A percentile compares a stretch with the other conserved stretches of the same genome.
phyloP scores from a whole-genome alignment of 306 rosid genomes.

The Inga laurina region DNA sequence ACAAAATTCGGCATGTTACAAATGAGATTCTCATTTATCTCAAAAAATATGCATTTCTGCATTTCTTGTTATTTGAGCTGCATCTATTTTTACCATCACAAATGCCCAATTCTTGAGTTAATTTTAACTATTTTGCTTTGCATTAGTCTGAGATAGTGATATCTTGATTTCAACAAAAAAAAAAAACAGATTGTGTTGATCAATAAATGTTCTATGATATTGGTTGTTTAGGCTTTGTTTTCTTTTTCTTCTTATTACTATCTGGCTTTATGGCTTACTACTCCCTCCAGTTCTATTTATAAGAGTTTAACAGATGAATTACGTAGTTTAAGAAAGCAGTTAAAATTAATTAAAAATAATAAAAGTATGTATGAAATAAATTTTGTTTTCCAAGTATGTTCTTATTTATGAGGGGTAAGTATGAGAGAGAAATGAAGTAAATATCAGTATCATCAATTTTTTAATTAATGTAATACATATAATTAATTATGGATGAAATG shows the following conservation, averaged over 20 bases:
- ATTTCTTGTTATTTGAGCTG: slow-evolving; percentile 52
- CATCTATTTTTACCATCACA: slow-evolving; percentile 46
- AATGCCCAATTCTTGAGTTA: neutral
- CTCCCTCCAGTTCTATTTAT: too few species aligned
- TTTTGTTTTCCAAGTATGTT: too few species aligned
- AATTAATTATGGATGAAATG: too few species aligned
- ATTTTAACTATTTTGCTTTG: neutral
- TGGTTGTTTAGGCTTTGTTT: neutral
- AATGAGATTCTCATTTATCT: slow-evolving; percentile 42
- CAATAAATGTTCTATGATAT: neutral
- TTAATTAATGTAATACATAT: too few species aligned
- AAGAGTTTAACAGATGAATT: too few species aligned
- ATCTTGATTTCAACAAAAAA: neutral
- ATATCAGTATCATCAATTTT: too few species aligned
- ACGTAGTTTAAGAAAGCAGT: too few species aligned
- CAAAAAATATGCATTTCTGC: neutral
- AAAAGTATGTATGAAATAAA: too few species aligned
- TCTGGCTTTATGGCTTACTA: neutral
- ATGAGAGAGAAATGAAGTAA: too few species aligned
- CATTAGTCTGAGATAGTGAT: neutral
- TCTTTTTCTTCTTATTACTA: neutral
- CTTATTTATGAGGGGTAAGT: too few species aligned
- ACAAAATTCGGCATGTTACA: too few species aligned
- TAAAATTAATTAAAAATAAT: too few species aligned
- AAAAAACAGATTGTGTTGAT: neutral